A percentile compares a stretch with the other conserved stretches of the same genome.
Conservation (phyloP, 352 stramenopile species). For the Phytophthora aleatoria region DNA sequence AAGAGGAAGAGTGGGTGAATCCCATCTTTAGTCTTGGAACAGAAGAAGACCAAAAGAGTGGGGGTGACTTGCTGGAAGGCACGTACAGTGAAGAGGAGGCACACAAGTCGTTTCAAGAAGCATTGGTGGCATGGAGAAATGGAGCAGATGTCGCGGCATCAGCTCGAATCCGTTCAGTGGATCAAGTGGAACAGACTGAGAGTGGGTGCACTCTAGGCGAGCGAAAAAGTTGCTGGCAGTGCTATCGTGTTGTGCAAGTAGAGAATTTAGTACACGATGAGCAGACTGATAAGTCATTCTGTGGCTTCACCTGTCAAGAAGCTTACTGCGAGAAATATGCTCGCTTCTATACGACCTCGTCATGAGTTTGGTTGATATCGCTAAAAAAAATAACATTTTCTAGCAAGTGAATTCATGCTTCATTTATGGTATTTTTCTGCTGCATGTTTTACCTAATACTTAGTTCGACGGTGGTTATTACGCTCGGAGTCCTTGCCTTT, state of each 20-base stretch:
- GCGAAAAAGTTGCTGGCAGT: constrained; percentile 84
- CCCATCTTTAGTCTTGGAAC: constrained; percentile 36
- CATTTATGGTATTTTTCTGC: too few species aligned
- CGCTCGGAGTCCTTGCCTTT: constrained; percentile 38
- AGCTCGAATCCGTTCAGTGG: neutral
- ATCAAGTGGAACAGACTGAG: constrained; percentile 49
- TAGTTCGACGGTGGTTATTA: neutral
- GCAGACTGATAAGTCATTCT: constrained; percentile 61
- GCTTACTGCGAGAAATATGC: constrained; percentile 59
- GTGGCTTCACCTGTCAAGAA: constrained; percentile 40
- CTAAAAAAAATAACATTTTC: too few species aligned
- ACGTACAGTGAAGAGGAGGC: constrained; percentile 75
- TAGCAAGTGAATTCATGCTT: too few species aligned
- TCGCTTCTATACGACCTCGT: constrained; percentile 44
- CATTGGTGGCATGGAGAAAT: constrained; percentile 64
- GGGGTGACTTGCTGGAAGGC: constrained; percentile 58
- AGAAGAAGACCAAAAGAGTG: constrained; percentile 17
- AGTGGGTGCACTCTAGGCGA: constrained; percentile 44
- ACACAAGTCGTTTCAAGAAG: constrained; percentile 64
- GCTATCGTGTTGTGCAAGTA: constrained; percentile 58
- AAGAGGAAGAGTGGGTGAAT: constrained; percentile 68
- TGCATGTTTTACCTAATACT: neutral
- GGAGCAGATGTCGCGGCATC: constrained; percentile 10
- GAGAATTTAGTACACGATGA: constrained; percentile 52
- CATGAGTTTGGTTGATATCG: neutral